phyloP scores from a whole-genome alignment of 345 rosid genomes.

The Citrus unshiu region DNA sequence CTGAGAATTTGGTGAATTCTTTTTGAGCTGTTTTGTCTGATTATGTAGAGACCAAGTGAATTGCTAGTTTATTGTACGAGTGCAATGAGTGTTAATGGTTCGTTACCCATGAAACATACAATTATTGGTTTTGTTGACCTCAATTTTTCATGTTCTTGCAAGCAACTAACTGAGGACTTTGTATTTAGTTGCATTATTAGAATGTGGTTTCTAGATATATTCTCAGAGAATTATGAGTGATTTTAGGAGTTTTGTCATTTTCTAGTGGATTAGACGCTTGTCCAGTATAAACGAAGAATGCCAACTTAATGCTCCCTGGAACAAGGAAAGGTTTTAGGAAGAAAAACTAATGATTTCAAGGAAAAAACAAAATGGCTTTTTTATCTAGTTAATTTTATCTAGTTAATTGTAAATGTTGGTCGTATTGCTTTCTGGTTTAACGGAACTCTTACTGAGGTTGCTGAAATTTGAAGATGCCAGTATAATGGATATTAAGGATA shows the following conservation, averaged over 20 bases:
- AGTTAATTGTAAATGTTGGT: not conserved
- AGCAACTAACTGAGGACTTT: not conserved
- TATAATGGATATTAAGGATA: not conserved
- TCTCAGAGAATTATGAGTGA: not conserved
- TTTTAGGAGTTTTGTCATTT: not conserved
- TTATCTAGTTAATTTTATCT: too few species aligned
- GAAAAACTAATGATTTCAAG: not conserved
- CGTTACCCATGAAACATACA: too few species aligned
- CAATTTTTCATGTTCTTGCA: not conserved
- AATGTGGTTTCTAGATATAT: too few species aligned
- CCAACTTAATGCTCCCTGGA: not conserved
- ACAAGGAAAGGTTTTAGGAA: not conserved
- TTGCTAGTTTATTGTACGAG: not conserved
- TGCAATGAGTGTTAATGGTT: not conserved
- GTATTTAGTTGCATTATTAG: not conserved
- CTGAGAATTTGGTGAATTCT: not conserved
- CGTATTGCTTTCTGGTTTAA: not conserved
- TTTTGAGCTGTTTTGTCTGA: not conserved
- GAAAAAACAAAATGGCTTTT: not conserved
- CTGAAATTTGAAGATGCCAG: not conserved
- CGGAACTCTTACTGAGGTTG: not conserved
- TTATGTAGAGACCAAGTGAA: not conserved
- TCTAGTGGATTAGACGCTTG: not conserved
- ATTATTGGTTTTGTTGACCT: too few species aligned
- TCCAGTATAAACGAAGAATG: not conserved